These are phyloP conservation scores for Backusella australiensis DNA, from an alignment of 192 early-diverging fungal species.

Conservation along the genomic window DNA sequence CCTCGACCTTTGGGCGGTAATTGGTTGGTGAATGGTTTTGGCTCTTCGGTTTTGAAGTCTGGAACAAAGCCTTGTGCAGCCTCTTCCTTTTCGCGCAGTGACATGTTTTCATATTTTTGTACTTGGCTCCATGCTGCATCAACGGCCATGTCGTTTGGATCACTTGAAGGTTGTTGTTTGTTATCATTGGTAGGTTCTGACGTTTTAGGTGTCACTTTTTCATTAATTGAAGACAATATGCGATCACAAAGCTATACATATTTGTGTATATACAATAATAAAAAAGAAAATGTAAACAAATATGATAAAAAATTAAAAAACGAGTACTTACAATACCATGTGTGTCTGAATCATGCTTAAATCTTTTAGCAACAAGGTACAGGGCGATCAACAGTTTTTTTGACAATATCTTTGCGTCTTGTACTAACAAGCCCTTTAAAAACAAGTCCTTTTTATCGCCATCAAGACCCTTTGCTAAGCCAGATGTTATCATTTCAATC, in stretches of 20 bases:
- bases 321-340: neutral
- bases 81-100: constrained; percentile 23
- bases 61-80: constrained; percentile 7
- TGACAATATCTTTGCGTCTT: neutral
- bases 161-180: neutral
- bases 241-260: constrained; percentile 4
- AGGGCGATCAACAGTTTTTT: constrained; percentile 15
- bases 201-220: constrained; percentile 7
- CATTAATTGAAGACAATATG: neutral
- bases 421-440: neutral
- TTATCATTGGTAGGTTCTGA: neutral
- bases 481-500: constrained; percentile 5
- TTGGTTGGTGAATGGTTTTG: neutral
- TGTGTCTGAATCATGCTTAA: neutral
- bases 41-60: neutral
- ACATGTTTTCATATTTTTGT: constrained; percentile 25
- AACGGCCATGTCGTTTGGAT: neutral
- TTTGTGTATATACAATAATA: neutral
- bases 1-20: neutral
- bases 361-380: constrained; percentile 16
- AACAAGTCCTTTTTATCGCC: neutral
- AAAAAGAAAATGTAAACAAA: neutral
- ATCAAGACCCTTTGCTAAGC: neutral
- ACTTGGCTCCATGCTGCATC: constrained; percentile 22
- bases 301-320: neutral